These are phyloP conservation scores for Gossypium herbaceum DNA, from an alignment of 345 rosid genomes.

Conservation along the genomic window DNA sequence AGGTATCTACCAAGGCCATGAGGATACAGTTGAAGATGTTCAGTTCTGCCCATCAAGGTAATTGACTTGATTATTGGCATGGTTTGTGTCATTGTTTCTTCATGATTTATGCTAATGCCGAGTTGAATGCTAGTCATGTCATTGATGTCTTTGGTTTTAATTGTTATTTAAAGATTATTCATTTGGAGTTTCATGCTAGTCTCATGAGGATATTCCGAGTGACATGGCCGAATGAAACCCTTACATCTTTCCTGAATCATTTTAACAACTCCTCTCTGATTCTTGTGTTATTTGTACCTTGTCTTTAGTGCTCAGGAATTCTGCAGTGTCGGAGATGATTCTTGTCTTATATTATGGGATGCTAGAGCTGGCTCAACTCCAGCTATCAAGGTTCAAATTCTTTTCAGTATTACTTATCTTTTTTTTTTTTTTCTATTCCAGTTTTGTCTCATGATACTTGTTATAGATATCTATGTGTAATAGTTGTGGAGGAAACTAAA, in stretches of 20 bases:
- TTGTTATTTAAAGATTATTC: not conserved
- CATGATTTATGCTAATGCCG: not conserved
- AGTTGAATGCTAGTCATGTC: conserved; percentile 1
- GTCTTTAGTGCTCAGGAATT: conserved; percentile 48
- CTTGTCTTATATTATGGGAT: conserved; percentile 71
- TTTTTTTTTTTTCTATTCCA: not conserved
- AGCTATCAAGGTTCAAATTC: conserved; percentile 44
- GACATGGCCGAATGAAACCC: not conserved
- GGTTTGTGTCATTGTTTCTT: not conserved
- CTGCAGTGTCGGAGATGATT: conserved; percentile 75
- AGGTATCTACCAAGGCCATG: conserved; percentile 53
- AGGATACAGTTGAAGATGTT: conserved; percentile 66
- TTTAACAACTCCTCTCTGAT: not conserved
- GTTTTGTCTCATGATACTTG: not conserved
- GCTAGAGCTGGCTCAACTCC: conserved; percentile 52
- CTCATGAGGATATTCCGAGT: not conserved
- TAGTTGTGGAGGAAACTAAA: conserved; percentile 1
- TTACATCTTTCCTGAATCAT: not conserved
- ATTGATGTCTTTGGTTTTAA: not conserved
- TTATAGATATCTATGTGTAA: not conserved
- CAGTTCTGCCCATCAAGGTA: conserved; percentile 67
- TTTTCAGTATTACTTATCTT: not conserved
- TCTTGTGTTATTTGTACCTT: conserved; percentile 1
- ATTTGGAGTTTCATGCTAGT: not conserved
- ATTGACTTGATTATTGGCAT: conserved; percentile 14